Conservation (phyloP, 805 yeast species). For the Myxozyma vanderwaltii region DNA sequence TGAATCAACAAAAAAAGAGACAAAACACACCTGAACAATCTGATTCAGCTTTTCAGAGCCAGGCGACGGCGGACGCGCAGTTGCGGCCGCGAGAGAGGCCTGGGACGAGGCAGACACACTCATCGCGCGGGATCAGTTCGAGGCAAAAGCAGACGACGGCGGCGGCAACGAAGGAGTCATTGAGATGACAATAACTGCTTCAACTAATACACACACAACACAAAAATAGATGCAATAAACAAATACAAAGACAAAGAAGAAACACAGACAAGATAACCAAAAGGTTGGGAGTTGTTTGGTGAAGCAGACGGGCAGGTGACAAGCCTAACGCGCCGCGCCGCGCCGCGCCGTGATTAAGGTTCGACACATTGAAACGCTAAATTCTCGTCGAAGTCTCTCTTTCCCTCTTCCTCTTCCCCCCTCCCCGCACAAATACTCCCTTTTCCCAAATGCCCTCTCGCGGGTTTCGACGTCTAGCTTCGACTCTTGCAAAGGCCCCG, state of each 20-base stretch:
- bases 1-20: not conserved
- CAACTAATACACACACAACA: not conserved
- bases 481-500: not conserved
- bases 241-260: not conserved
- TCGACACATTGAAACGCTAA: conserved; percentile 3
- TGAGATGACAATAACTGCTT: too few species aligned
- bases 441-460: not conserved
- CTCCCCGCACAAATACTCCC: too few species aligned
- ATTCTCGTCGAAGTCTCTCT: too few species aligned
- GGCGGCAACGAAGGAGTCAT: not conserved
- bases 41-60: conserved; percentile 20
- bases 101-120: conserved; percentile 1
- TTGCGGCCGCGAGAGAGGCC: not conserved
- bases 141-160: too few species aligned
- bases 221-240: not conserved
- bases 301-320: conserved; percentile 1
- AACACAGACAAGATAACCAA: not conserved
- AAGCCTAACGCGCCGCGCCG: not conserved
- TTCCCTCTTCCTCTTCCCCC: too few species aligned
- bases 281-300: not conserved
- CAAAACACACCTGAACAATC: conserved; percentile 27
- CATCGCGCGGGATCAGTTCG: not conserved
- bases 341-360: conserved; percentile 11
- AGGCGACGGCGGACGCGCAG: not conserved
- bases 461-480: not conserved